Conservation (phyloP, 1,284 basidiomycete genomes). For the Prillingera fragicola region DNA sequence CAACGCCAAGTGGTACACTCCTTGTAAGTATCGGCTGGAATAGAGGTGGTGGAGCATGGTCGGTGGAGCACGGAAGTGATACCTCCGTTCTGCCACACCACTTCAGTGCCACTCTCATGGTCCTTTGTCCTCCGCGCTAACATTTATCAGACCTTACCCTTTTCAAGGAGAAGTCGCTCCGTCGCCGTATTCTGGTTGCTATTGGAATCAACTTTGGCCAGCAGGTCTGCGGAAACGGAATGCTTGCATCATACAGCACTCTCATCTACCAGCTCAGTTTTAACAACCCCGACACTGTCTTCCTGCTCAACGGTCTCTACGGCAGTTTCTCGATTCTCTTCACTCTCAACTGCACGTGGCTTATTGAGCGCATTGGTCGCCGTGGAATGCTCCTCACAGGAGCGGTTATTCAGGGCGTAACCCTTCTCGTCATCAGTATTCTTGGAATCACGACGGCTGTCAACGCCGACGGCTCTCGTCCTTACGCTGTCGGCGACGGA, state of each 20-base stretch:
- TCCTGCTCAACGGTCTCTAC: constrained; percentile 21
- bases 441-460: constrained; percentile 10
- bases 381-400: constrained; percentile 11
- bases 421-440: constrained; percentile 14
- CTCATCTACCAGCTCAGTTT: constrained; percentile 22
- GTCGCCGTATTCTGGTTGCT: constrained; percentile 19
- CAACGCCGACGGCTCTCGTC: constrained; percentile 8
- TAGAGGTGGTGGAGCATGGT: no score
- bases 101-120: no score
- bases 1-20: constrained; percentile 1
- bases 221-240: constrained; percentile 18
- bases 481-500: constrained; percentile 16
- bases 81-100: no score
- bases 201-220: constrained; percentile 21
- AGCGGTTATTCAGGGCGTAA: constrained; percentile 14
- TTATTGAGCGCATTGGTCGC: constrained; percentile 17
- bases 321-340: constrained; percentile 18
- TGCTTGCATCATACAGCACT: constrained; percentile 15
- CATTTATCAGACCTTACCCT: constrained; percentile 7
- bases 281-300: constrained; percentile 13
- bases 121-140: no score
- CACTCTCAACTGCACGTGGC: constrained; percentile 16
- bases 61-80: no score
- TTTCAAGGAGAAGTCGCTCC: constrained; percentile 17
- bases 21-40: no score